These are phyloP conservation scores for Pulveroboletus sp. DNA, from an alignment of 768 basidiomycete species.

Conservation along the genomic window DNA sequence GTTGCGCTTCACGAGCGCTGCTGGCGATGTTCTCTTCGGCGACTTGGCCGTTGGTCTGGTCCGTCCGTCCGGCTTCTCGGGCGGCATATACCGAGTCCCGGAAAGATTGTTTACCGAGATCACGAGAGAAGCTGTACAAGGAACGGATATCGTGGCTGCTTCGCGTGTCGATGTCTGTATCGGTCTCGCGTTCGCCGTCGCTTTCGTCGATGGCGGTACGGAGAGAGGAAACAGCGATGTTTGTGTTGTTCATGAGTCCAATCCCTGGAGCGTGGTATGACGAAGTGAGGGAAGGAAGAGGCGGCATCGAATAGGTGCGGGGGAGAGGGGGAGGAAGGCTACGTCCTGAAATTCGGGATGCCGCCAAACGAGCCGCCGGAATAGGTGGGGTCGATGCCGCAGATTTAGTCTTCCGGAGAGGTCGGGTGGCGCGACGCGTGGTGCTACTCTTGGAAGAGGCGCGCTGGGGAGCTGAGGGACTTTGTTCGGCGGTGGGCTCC, in stretches of 20 bases:
- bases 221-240: conserved; percentile 34
- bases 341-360: conserved; percentile 31
- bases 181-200: conserved; percentile 32
- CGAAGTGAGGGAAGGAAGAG: conserved; percentile 26
- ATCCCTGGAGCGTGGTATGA: conserved; percentile 26
- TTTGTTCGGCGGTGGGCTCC: conserved; percentile 19
- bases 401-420: conserved; percentile 34
- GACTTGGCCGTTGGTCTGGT: conserved; percentile 22
- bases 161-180: conserved; percentile 31
- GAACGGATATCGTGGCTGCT: conserved; percentile 27
- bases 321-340: conserved; percentile 29
- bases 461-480: conserved; percentile 23
- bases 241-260: conserved; percentile 35
- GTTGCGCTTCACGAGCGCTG: conserved; percentile 13
- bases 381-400: conserved; percentile 35
- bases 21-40: conserved; percentile 10
- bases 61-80: conserved; percentile 19
- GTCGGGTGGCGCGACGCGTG: conserved; percentile 29
- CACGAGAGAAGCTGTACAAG: conserved; percentile 32
- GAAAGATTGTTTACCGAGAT: conserved; percentile 26
- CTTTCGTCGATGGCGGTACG: conserved; percentile 35
- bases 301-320: conserved; percentile 33
- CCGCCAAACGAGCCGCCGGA: conserved; percentile 31
- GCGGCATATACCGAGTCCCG: conserved; percentile 23
- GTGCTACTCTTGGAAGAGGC: conserved; percentile 19